These are phyloP conservation scores for Irpex sp. DNA, from an alignment of 1,284 basidiomycete genomes.

Conservation along the genomic window DNA sequence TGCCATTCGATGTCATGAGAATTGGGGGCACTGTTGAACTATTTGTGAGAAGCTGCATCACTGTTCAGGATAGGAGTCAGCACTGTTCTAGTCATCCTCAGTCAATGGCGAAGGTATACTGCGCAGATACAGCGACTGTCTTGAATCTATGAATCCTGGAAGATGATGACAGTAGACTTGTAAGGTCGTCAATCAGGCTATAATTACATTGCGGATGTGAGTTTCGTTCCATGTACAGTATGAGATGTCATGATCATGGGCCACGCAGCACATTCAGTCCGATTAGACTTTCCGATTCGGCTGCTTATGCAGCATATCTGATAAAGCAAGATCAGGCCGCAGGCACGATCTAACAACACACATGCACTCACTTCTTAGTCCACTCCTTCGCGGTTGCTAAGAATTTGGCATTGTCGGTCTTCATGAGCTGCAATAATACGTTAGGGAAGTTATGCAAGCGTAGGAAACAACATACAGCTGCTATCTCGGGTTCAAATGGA, in stretches of 20 bases:
- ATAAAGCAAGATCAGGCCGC: not conserved
- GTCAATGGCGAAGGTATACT: no score
- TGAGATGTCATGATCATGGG: not conserved
- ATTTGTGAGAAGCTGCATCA: not conserved
- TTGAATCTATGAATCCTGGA: not conserved
- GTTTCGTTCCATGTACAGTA: not conserved
- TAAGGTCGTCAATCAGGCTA: not conserved
- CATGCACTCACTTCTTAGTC: constrained; percentile 64
- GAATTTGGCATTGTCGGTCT: constrained; percentile 71
- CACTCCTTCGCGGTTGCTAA: constrained; percentile 71
- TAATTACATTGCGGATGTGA: not conserved
- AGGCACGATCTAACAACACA: not conserved
- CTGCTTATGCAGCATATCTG: constrained; percentile 13
- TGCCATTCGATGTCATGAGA: not conserved
- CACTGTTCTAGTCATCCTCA: not conserved
- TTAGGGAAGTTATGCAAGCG: not conserved
- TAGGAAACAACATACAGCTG: constrained; percentile 47
- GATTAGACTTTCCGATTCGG: not conserved
- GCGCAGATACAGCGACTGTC: not conserved
- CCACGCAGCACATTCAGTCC: not conserved
- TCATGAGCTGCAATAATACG: constrained; percentile 48
- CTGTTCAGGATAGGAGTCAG: not conserved
- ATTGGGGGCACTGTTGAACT: not conserved
- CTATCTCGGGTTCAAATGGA: constrained; percentile 84
- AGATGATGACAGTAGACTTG: not conserved